Base-by-base conservation (phyloP, 75 land plant species). In the Pseudotsuga menziesii region DNA sequence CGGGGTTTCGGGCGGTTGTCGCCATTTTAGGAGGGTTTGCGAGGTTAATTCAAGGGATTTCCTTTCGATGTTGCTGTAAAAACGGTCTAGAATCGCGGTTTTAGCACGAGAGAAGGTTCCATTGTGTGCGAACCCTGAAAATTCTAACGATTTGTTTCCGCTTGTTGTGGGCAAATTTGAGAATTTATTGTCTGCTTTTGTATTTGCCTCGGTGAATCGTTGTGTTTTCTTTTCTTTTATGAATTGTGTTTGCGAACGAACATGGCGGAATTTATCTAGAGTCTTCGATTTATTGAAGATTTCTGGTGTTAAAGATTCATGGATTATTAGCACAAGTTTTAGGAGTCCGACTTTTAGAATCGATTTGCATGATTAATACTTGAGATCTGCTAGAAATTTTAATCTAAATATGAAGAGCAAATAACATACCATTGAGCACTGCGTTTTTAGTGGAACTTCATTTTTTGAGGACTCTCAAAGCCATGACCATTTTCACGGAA, bases 31-130 rank as follows among this genome's bases (percentile, higher is more conserved):
- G 23, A 32, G 36, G 20, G 48, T 44, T 44, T 44, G 6, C 48
- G 48, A 48, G 54, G 12, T 48, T 48, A 48, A 48, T 48, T 48
- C 54, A 2, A 11, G 54, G 20, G 13, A 17, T 69, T 41, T 19
- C 11, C 9, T 69, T 41, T 19, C 3, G n/a, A 41, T 69, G 8
- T 41, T 8, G 52, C 35, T 41, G 12, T 69, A 6, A 39, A 36
- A 69, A 23, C 1, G 39, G 72, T 20, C 72, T 69, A 1, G 72
- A 25, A 69, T 69, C 72, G 72, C 54, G 72, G 71, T 15, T 58
- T 58, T 58, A 0, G 60, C 60, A 58, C 22, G 19, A 19, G 60
- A 58, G 22, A n/a, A n/a, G 19, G 54, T 48, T 48, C 54, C 11
- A 48, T 32, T 23, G 23, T 19, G 72, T 39, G 3, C 35, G 20